phyloP scores from a whole-genome alignment of 1,139 yeast species.

The Yamadazyma buinensis region DNA sequence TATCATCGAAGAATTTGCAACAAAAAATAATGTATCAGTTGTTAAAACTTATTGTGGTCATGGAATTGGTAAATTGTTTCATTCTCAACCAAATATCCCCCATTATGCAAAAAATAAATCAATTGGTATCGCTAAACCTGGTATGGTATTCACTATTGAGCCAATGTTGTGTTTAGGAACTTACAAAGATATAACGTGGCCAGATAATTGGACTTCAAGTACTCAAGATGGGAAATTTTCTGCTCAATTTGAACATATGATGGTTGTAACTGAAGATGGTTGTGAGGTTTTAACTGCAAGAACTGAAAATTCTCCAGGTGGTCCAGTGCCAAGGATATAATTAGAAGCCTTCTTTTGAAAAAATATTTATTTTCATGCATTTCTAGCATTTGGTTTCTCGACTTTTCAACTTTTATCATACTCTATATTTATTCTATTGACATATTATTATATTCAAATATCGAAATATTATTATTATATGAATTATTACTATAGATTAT shows the following conservation, averaged over 20 bases:
- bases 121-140: slow-evolving; percentile 90
- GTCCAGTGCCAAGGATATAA: slow-evolving; percentile 63
- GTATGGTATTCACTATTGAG: slow-evolving; percentile 96
- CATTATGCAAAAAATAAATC: slow-evolving; percentile 94
- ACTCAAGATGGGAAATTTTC: slow-evolving; percentile 85
- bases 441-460: no score
- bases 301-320: slow-evolving; percentile 79
- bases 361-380: no score
- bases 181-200: slow-evolving; percentile 84
- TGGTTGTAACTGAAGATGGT: slow-evolving; percentile 90
- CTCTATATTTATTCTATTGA: no score
- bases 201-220: slow-evolving; percentile 95
- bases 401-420: no score
- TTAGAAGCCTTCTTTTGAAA: no score
- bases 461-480: no score
- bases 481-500: no score
- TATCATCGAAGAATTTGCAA: slow-evolving; percentile 84
- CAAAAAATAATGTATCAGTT: slow-evolving; percentile 73
- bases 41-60: slow-evolving; percentile 94
- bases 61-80: slow-evolving; percentile 86
- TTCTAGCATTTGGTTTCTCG: no score
- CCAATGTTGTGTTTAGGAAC: slow-evolving; percentile 96
- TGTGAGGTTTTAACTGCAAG: slow-evolving; percentile 89
- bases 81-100: slow-evolving; percentile 89
- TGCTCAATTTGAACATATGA: slow-evolving; percentile 95